Evolutionary conservation across 2,329 filamentous ascomycete genomes (phyloP), one percentile per base, ranked within the genome.

Genomic region (Alternaria hordeiaustralica): DNA sequence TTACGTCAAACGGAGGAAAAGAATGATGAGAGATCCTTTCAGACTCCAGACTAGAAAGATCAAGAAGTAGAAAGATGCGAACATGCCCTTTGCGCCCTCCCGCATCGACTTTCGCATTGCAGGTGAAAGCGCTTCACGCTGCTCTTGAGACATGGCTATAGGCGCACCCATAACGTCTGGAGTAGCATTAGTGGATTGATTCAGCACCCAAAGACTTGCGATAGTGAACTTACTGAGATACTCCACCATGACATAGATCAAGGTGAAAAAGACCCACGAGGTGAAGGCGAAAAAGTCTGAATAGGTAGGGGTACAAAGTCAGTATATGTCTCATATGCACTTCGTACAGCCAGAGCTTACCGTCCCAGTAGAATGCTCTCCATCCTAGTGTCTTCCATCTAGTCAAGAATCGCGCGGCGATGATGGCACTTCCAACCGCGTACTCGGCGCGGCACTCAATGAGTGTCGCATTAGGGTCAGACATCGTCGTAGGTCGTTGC

Each of bases 91-190:
- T 43, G 43, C 50, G 7, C 43, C 50, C 54, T 60, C 50, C 30
- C 49, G 21, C 58, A 55, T 55, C 4, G 43, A 60, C 28, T 46
- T 60, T 9, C 43, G 28, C 23, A 13, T 55, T 15, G 15, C 43
- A 11, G 50, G 28, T 13, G 50, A 9, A 20, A 49, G 51, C 6
- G 51, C 30, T 36, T 60, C 57, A 28, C 47, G 57, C 36, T 59
- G 57, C 11, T 46, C 36, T 30, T 59, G 47, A 8, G 57, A 45
- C 57, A 59, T 30, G 18, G 57, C 49, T 59, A 59, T 59, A 5
- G 57, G 57, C 43, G 51, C 58, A 15, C 30, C 44, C 13, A 8
- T 55, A 6, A 49, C 18, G 3, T 36, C 50, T 60, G 10, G 5
- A 8, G 11, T 8, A 9, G 10, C 2, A 8, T 54, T 9, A 46